These are phyloP conservation scores for Nemania sp. DNA, from an alignment of 2,329 filamentous ascomycete species.

Conservation along the genomic window DNA sequence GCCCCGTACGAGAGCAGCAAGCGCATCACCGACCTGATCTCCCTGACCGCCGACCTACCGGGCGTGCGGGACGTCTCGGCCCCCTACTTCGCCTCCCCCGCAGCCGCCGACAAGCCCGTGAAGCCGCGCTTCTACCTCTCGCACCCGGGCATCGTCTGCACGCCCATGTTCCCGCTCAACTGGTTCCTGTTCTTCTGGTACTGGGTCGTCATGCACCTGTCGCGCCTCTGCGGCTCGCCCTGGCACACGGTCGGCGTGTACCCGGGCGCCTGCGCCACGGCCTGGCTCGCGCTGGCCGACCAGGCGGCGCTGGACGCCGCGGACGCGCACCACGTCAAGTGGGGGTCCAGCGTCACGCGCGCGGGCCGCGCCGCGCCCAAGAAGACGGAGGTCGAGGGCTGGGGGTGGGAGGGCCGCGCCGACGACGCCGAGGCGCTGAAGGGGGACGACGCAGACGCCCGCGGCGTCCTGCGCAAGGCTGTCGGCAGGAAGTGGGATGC, in stretches of 20 bases:
- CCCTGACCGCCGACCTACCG: constrained; percentile 73
- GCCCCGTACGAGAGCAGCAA: constrained; percentile 86
- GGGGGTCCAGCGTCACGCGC: constrained; percentile 75
- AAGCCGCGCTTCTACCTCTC: constrained; percentile 73
- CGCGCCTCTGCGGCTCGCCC: constrained; percentile 78
- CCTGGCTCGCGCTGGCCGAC: constrained; percentile 76
- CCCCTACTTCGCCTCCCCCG: constrained; percentile 55
- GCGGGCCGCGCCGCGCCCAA: constrained; percentile 65
- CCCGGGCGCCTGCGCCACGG: constrained; percentile 73
- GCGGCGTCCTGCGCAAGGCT: constrained; percentile 54
- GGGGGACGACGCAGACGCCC: constrained; percentile 52
- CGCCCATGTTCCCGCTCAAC: constrained; percentile 76
- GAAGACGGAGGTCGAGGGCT: constrained; percentile 83
- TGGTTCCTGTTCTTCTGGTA: constrained; percentile 72
- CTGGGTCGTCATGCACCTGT: constrained; percentile 68
- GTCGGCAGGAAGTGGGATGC: constrained; percentile 64
- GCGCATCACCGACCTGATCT: constrained; percentile 81
- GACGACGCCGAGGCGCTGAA: constrained; percentile 52
- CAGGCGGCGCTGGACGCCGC: constrained; percentile 64
- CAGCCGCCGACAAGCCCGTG: constrained; percentile 32
- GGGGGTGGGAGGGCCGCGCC: constrained; percentile 72
- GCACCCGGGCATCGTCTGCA: constrained; percentile 87
- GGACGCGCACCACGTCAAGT: constrained; percentile 68
- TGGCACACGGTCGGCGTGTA: constrained; percentile 86
- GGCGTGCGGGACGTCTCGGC: constrained; percentile 61